These are phyloP conservation scores for Orbilia javanica DNA, from an alignment of 2,329 filamentous ascomycete genomes.

Conservation along the genomic window DNA sequence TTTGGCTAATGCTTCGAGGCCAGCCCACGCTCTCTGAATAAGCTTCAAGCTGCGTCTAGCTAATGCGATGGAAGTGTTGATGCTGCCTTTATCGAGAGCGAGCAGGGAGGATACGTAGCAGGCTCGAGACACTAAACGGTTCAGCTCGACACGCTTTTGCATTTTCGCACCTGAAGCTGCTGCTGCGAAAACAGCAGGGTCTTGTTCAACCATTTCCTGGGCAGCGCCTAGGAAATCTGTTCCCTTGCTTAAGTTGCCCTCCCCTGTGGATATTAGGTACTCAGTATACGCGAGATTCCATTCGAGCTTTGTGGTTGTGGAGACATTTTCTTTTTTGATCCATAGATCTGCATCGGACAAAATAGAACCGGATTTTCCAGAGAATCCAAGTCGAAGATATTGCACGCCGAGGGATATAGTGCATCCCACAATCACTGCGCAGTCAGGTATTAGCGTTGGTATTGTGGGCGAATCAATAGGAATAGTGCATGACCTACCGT, in stretches of 20 bases:
- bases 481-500: conserved; percentile 8
- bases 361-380: conserved; percentile 70
- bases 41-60: conserved; percentile 72
- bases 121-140: conserved; percentile 72
- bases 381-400: conserved; percentile 73
- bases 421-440: conserved; percentile 58
- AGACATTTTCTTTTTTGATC: conserved; percentile 65
- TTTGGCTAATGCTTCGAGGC: conserved; percentile 63
- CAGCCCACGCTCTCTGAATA: conserved; percentile 65
- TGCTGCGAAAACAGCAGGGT: conserved; percentile 61
- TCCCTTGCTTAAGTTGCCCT: conserved; percentile 75
- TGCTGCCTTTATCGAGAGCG: conserved; percentile 73
- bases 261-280: conserved; percentile 74
- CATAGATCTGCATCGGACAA: conserved; percentile 73
- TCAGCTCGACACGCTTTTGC: conserved; percentile 67
- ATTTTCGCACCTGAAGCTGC: conserved; percentile 64
- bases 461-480: not conserved
- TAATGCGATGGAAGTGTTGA: conserved; percentile 72
- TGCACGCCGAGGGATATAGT: conserved; percentile 68
- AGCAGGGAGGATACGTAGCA: conserved; percentile 76
- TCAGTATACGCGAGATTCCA: conserved; percentile 81
- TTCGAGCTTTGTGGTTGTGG: conserved; percentile 68
- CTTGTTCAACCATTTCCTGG: conserved; percentile 63
- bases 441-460: not conserved
- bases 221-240: conserved; percentile 62